These are phyloP conservation scores for Cynara cardunculus DNA, from an alignment of 129 eudicot species.

Conservation along the genomic window DNA sequence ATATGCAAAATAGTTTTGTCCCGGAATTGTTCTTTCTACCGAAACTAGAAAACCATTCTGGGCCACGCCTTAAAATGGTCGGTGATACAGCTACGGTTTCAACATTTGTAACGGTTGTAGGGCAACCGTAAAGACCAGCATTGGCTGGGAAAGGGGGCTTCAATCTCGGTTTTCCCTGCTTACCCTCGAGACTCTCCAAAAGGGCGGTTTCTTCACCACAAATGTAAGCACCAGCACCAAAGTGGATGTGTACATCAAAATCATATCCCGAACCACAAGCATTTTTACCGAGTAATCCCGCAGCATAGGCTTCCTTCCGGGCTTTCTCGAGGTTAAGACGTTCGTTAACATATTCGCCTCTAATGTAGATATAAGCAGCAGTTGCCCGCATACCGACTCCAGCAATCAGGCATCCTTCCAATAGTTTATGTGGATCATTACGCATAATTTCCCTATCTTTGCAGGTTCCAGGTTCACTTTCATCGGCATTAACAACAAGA, in stretches of 20 bases:
- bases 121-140: constrained; percentile 85
- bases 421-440: constrained; percentile 87
- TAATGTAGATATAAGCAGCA: constrained; percentile 88
- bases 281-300: constrained; percentile 82
- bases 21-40: constrained; percentile 93
- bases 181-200: constrained; percentile 89
- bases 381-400: constrained; percentile 92
- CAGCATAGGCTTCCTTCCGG: constrained; percentile 84
- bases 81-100: constrained; percentile 99
- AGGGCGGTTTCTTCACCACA: constrained; percentile 99
- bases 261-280: constrained; percentile 97
- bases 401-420: constrained; percentile 92
- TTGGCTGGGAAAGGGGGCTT: constrained; percentile 98
- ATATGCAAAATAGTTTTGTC: constrained; percentile 76
- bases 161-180: constrained; percentile 92
- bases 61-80: constrained; percentile 82
- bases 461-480: constrained; percentile 98
- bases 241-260: constrained; percentile 89
- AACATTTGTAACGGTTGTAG: constrained; percentile 92
- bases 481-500: constrained; percentile 97
- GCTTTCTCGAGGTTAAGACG: constrained; percentile 74
- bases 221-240: constrained; percentile 94
- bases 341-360: constrained; percentile 96
- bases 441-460: constrained; percentile 96
- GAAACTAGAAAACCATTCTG: constrained; percentile 95